Percentiles rank a stretch among this genome's conserved stretches.
These are phyloP conservation scores for Tilletiaria anomala DNA, from an alignment of 1,284 basidiomycete genomes.

Conservation along the genomic window DNA sequence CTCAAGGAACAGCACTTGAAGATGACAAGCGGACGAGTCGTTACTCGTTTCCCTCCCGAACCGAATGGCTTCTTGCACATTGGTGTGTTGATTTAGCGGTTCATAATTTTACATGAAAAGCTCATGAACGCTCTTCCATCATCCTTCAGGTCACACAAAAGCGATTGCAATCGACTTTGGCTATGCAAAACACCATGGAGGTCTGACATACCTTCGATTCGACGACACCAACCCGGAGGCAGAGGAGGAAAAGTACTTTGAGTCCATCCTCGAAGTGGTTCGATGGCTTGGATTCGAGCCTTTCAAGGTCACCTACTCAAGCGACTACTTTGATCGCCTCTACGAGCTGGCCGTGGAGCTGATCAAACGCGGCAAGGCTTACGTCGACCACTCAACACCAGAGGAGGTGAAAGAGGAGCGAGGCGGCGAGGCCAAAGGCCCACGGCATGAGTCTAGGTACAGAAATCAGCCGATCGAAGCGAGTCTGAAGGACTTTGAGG, in stretches of 20 bases:
- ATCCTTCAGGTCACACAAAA: constrained; percentile 93
- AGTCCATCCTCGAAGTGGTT: constrained; percentile 86
- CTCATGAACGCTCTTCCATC: too few relatives aligned
- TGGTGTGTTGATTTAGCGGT: too few relatives aligned
- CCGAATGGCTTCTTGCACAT: constrained; percentile 95
- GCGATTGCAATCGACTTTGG: constrained; percentile 98
- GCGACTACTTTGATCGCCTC: constrained; percentile 83
- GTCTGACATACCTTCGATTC: constrained; percentile 82
- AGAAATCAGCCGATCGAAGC: constrained; percentile 69
- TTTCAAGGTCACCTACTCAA: constrained; percentile 97
- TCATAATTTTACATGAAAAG: too few relatives aligned
- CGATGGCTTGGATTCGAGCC: constrained; percentile 97
- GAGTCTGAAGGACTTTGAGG: constrained; percentile 73
- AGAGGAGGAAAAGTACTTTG: constrained; percentile 89
- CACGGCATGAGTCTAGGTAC: constrained; percentile 71
- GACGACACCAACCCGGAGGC: constrained; percentile 99
- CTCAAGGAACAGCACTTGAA: constrained; percentile 70
- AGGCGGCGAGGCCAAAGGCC: constrained; percentile 67
- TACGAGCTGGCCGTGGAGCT: constrained; percentile 82
- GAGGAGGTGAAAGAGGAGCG: constrained; percentile 81
- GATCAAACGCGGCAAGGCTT: constrained; percentile 78
- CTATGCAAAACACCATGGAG: constrained; percentile 79
- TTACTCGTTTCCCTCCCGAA: constrained; percentile 96
- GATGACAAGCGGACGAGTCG: constrained; percentile 67
- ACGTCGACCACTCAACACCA: constrained; percentile 88